Conservation (phyloP, 1,139 yeast genomes). For the Suhomyces bokatorum region DNA sequence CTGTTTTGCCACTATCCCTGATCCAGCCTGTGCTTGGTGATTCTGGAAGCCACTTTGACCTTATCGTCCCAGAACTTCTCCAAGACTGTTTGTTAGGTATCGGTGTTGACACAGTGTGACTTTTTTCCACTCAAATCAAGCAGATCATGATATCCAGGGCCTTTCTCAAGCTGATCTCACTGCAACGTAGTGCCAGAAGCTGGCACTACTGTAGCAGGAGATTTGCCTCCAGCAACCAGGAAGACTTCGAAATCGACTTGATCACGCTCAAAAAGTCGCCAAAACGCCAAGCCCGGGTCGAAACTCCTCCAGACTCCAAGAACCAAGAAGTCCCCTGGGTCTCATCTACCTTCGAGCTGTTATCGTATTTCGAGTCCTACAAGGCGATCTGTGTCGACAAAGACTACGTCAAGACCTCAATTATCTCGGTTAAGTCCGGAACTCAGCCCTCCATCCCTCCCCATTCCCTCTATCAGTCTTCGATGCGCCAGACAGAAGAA, state of each 20-base stretch:
- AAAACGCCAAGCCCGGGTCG: background rate
- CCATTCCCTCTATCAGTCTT: background rate
- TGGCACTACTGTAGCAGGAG: slow-evolving; percentile 6
- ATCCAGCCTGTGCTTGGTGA: background rate
- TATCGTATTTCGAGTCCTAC: slow-evolving; percentile 11
- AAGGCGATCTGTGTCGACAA: background rate
- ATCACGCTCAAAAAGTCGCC: slow-evolving; percentile 35
- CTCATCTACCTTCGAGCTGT: slow-evolving; percentile 8
- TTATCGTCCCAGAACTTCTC: background rate
- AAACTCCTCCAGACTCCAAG: background rate
- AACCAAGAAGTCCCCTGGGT: background rate
- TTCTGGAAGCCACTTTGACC: background rate
- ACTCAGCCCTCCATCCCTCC: background rate
- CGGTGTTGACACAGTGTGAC: background rate
- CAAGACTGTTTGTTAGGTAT: background rate
- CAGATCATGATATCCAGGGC: background rate
- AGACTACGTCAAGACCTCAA: slow-evolving; percentile 4
- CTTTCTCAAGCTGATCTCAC: background rate
- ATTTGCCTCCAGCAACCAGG: slow-evolving; percentile 10
- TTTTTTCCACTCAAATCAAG: background rate
- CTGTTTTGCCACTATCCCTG: background rate
- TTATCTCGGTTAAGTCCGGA: slow-evolving; percentile 4
- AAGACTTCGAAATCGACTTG: slow-evolving; percentile 39
- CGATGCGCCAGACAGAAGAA: background rate
- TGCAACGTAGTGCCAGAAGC: background rate